Evolutionary conservation across 2,329 filamentous ascomycete species (phyloP).

Genomic region (Clonostachys sp.): DNA sequence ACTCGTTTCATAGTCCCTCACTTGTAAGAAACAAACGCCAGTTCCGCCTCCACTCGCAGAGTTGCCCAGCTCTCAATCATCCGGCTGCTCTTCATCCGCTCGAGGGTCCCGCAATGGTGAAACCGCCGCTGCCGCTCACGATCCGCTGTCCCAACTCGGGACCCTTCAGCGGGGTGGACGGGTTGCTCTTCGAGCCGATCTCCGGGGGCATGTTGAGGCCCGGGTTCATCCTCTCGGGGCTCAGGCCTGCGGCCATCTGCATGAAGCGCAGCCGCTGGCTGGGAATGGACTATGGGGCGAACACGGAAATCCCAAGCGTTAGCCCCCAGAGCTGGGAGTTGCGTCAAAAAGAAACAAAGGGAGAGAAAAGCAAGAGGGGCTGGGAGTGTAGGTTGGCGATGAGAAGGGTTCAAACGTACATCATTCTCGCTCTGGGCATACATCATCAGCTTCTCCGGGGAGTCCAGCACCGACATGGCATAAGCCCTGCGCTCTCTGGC

Average conservation of each 20-base stretch:
- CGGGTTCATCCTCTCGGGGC: background rate
- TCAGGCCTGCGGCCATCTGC: constrained; percentile 49
- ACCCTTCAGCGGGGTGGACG: no score
- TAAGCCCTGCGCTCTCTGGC: constrained; percentile 36
- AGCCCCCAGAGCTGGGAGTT: background rate
- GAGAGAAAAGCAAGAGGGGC: background rate
- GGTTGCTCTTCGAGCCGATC: no score
- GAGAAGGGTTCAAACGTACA: constrained; percentile 30
- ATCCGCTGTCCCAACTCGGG: no score
- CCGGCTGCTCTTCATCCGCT: no score
- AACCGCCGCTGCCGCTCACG: no score
- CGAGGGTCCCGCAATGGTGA: no score
- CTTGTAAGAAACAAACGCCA: no score
- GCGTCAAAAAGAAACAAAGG: background rate
- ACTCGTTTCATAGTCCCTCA: no score
- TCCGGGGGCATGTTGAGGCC: no score
- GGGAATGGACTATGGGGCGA: constrained; percentile 41
- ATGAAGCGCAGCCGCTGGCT: constrained; percentile 52
- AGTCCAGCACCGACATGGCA: constrained; percentile 50
- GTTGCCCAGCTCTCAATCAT: no score
- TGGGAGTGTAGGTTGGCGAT: background rate
- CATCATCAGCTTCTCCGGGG: constrained; percentile 55
- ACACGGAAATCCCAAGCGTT: background rate
- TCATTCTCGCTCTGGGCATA: constrained; percentile 48
- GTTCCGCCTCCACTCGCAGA: no score